Percentiles rank a stretch among this genome's conserved stretches.
Evolutionary conservation across 306 rosid genomes (phyloP).

Genomic region (Dryas alaskensis): DNA sequence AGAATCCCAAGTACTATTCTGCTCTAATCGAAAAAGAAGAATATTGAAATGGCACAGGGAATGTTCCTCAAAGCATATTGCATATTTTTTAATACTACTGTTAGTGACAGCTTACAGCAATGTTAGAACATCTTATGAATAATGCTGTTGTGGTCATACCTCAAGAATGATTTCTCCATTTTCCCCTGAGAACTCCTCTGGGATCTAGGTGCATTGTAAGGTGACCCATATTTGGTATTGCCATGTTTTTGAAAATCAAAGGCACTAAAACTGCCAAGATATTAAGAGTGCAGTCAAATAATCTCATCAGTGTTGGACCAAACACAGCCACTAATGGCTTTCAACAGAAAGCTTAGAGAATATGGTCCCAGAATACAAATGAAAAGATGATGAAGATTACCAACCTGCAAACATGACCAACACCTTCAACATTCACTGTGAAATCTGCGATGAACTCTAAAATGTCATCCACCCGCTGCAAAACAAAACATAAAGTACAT

Average conservation of each 20-base stretch:
- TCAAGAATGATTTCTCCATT: constrained; percentile 94
- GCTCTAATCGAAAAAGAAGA: background rate
- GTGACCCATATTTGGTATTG: constrained; percentile 72
- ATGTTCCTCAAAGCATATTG: background rate
- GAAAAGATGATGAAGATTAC: constrained; percentile 14
- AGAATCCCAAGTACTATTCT: background rate
- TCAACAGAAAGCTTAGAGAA: constrained; percentile 4
- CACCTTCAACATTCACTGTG: constrained; percentile 84
- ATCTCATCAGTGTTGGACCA: background rate
- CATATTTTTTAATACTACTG: background rate
- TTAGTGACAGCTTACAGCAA: background rate
- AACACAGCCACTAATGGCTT: background rate
- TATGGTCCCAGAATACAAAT: constrained; percentile 2
- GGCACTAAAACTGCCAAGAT: constrained; percentile 58
- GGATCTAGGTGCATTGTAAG: constrained; percentile 44
- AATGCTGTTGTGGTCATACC: constrained; percentile 45
- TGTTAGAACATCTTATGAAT: background rate
- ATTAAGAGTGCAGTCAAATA: constrained; percentile 17
- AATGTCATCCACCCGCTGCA: constrained; percentile 92
- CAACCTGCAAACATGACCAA: constrained; percentile 98
- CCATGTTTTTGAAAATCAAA: constrained; percentile 86
- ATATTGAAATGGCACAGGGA: background rate
- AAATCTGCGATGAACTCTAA: constrained; percentile 77
- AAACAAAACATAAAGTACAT: constrained; percentile 18
- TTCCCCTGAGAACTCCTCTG: constrained; percentile 95